Conservation (phyloP, 768 basidiomycete species). For the Boletales sp. region DNA sequence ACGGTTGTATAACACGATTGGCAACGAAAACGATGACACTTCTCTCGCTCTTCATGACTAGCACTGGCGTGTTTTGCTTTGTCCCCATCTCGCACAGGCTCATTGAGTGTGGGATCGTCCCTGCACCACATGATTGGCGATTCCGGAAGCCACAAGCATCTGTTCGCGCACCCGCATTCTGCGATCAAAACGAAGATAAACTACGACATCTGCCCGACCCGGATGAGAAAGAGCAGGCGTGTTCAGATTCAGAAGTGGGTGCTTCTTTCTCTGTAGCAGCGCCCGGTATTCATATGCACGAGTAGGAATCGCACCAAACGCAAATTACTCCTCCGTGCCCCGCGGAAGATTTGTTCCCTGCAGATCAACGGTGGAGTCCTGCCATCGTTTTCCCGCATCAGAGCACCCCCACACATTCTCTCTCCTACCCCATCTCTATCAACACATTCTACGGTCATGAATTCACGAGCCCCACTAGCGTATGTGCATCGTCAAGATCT, state of each 20-base stretch:
- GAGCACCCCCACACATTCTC: background rate
- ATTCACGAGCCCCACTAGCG: constrained; percentile 8
- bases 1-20: no score
- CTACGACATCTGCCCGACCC: background rate
- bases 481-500: background rate
- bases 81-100: constrained; percentile 25
- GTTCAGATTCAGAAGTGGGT: constrained; percentile 7
- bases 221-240: background rate
- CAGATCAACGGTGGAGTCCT: background rate
- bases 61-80: constrained; percentile 24
- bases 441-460: constrained; percentile 2
- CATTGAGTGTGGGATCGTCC: constrained; percentile 19
- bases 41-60: constrained; percentile 21
- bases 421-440: background rate
- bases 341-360: background rate
- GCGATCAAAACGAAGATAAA: background rate
- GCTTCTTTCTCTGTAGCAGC: background rate
- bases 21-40: constrained; percentile 12
- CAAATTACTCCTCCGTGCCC: background rate
- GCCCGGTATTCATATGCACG: background rate
- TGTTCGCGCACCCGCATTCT: background rate
- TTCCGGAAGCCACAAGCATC: background rate
- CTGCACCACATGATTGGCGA: constrained; percentile 6
- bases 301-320: constrained; percentile 1
- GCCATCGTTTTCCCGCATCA: background rate